Evolutionary conservation across 2,329 filamentous ascomycete species (phyloP), one percentile per base, ranked within the genome.

Genomic region (Phoma sp.): DNA sequence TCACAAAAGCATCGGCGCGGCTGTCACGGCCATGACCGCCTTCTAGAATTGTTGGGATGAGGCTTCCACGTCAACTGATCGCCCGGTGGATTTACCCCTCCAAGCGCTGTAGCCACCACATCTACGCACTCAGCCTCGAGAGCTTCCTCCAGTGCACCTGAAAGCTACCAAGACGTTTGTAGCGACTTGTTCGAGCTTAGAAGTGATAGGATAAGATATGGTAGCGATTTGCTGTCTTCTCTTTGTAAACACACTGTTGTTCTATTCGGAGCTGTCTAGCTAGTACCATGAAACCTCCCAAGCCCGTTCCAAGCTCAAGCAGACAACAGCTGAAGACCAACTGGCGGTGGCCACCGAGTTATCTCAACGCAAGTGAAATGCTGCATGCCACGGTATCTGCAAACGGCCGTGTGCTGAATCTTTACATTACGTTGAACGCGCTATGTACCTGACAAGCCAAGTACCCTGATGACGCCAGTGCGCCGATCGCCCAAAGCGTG

Each of bases 1-100:
- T 68, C 57, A 58, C 62, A 63, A 56, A 57, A 65, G 60, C 60
- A 57, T 55, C 22, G 43, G 39, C 37, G 61, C 48, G 45, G 55
- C 48, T 57, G 54, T 55, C 52, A 55, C 43, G 47, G 53, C 43
- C 32, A 51, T 51, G 47, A 51, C 53, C 48, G 33, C 40, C 38
- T 38, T 55, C 31, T 37, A 32, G 39, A 51, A 51, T 24, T 56
- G 53, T 56, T 56, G 53, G 31, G 53, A 56, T 40, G 37, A 47
- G 41, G 52, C 39, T 44, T 55, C 45, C 45, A 50, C 46, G 31
- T 41, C 52, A 35, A 44, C 37, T 43, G 52, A 50, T 55, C 36
- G 46, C 25, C 46, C 9, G 19, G 25, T 35, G 9, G 6, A 12
- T 37, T 43, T 50, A 46, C 52, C 52, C 52, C 52, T 55, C 46